Evolutionary conservation across 805 yeast species (phyloP), one percentile per base, ranked within the genome.

Genomic region (Metschnikowia dekortorum): DNA sequence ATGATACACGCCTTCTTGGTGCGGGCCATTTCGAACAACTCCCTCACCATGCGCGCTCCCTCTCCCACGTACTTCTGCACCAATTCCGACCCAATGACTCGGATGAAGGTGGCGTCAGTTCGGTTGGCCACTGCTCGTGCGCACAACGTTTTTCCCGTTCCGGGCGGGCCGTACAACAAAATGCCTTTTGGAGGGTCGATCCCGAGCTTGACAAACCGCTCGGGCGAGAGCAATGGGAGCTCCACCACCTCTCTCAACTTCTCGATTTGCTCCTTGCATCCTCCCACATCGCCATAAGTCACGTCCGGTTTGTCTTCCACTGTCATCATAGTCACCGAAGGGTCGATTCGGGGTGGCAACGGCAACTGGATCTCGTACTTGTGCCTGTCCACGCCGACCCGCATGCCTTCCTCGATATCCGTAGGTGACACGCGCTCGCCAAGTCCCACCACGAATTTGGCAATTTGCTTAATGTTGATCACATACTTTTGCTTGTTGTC

Each of bases 291-390:
- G 54, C 95, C 88, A 70, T 94, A 94, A 1, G 99, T 94, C 36
- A 94, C 98, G 71, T 94, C 99, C 11, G 99, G 99, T 69, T 94
- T 94, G 72, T 94, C 99, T 70, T 94, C 99, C 44, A 94, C 99
- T 1, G 98, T 92, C 99, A 94, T 94, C 99, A 94, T 94, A 6
- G 99, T 94, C 48, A 94, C 99, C 37, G 90, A 81, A 11, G 99
- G 98, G 69, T 94, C 99, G 66, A 94, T 94, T 64, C 96, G 79
- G 49, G 99, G 99, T 9, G 99, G 99, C 57, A 94, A 78, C 31
- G 99, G 99, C 62, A 94, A 78, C 76, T 92, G 96, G 65, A 94
- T 95, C 69, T 91, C 96, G 71, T 94, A 94, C 71, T 92, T 92
- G 63, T 88, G 90, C 69, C 99, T 83, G 68, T 95, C 99, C 50